Conservation (phyloP, 257 asterid species). For the Ligustrum vulgare region DNA sequence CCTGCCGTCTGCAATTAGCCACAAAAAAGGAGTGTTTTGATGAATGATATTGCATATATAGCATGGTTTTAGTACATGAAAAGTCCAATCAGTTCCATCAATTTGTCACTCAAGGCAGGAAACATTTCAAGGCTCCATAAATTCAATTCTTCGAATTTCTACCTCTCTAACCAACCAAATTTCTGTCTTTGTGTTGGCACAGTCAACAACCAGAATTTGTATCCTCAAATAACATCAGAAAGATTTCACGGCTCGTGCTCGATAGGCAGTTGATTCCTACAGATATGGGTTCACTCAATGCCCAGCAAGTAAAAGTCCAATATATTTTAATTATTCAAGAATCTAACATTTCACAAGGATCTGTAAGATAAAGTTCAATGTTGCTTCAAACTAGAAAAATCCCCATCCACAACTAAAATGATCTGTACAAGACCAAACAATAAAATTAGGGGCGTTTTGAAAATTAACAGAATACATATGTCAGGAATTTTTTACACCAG, state of each 20-base stretch:
- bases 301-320: neutral
- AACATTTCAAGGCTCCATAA: too few relatives aligned
- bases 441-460: neutral
- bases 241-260: neutral
- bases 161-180: neutral
- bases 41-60: conserved; percentile 17
- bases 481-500: neutral
- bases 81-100: conserved; percentile 7
- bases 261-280: neutral
- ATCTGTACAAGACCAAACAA: neutral
- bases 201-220: neutral
- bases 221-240: neutral
- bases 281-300: neutral
- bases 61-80: neutral
- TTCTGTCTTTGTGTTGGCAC: neutral
- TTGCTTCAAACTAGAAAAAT: neutral
- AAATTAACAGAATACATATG: neutral
- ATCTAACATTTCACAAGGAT: neutral
- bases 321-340: neutral
- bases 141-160: neutral
- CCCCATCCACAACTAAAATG: neutral
- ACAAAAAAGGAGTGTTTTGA: conserved; percentile 18
- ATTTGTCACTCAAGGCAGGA: neutral
- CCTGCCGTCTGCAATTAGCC: conserved; percentile 77
- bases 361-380: neutral